These are phyloP conservation scores for Hypoxylon sp. DNA, from an alignment of 2,329 filamentous ascomycete genomes.

Conservation along the genomic window DNA sequence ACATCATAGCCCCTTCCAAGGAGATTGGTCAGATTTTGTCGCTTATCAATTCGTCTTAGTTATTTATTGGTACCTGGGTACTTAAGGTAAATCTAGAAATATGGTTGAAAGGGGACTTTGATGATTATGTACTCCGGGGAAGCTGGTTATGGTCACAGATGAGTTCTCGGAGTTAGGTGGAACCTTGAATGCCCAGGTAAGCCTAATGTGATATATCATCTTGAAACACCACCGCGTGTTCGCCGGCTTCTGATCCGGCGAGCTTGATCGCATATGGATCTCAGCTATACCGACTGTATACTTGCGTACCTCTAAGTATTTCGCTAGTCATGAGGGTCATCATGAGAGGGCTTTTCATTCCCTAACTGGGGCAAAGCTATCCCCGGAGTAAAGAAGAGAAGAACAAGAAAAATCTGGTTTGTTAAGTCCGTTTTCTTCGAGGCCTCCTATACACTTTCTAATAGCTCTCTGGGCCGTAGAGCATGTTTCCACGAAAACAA, in stretches of 20 bases:
- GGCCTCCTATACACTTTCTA: not conserved
- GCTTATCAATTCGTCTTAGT: not conserved
- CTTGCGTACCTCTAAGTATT: not conserved
- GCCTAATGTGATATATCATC: not conserved
- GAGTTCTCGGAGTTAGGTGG: not conserved
- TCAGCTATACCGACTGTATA: not conserved
- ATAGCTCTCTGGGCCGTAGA: not conserved
- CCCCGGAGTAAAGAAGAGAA: not conserved
- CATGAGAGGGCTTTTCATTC: not conserved
- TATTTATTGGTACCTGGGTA: not conserved
- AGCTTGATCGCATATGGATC: not conserved
- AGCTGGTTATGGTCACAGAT: not conserved
- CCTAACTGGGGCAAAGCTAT: not conserved
- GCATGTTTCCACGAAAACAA: not conserved
- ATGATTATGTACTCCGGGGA: conserved; percentile 2
- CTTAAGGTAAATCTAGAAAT: too few relatives aligned
- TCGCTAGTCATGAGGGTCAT: not conserved
- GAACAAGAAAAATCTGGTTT: not conserved
- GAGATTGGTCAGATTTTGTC: not conserved
- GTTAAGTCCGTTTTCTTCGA: not conserved
- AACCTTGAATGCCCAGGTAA: not conserved
- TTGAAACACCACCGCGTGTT: not conserved
- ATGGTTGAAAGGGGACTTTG: not conserved
- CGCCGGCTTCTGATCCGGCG: not conserved
- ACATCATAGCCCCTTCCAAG: not conserved